Conservation (phyloP, 2,329 filamentous ascomycete species). For the Chaetothyriales sp. region DNA sequence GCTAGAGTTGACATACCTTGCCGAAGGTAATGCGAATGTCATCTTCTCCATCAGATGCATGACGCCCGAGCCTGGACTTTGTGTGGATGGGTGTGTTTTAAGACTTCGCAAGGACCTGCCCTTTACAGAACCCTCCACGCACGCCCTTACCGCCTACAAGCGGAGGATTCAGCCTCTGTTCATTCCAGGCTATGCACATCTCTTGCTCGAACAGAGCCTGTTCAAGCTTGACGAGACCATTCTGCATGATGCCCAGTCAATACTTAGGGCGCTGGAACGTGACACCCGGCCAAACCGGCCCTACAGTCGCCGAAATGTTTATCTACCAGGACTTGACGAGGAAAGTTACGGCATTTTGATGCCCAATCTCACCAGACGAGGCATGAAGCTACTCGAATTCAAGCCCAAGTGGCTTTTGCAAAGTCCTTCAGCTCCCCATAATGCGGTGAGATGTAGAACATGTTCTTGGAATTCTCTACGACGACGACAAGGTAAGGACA, state of each 20-base stretch:
- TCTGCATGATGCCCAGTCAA: conserved; percentile 31
- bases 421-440: conserved; percentile 52
- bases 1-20: conserved; percentile 28
- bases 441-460: conserved; percentile 54
- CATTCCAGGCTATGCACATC: conserved; percentile 21
- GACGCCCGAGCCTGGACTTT: conserved; percentile 19
- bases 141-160: conserved; percentile 29
- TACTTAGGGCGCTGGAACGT: conserved; percentile 28
- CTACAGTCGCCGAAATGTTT: conserved; percentile 35
- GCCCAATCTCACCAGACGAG: conserved; percentile 50
- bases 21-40: conserved; percentile 63
- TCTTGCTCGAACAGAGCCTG: conserved; percentile 27
- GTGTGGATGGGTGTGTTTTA: conserved; percentile 22
- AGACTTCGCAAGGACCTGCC: conserved; percentile 45
- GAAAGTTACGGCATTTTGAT: conserved; percentile 53
- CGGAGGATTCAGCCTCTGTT: conserved; percentile 43
- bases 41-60: conserved; percentile 34
- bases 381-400: conserved; percentile 43
- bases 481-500: conserved; percentile 18
- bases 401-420: conserved; percentile 76
- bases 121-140: conserved; percentile 29
- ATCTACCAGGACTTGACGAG: conserved; percentile 35
- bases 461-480: conserved; percentile 48
- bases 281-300: conserved; percentile 24
- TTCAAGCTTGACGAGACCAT: conserved; percentile 37